These are phyloP conservation scores for Xylariaceae sp. DNA, from an alignment of 2,329 filamentous ascomycete species.

Conservation along the genomic window DNA sequence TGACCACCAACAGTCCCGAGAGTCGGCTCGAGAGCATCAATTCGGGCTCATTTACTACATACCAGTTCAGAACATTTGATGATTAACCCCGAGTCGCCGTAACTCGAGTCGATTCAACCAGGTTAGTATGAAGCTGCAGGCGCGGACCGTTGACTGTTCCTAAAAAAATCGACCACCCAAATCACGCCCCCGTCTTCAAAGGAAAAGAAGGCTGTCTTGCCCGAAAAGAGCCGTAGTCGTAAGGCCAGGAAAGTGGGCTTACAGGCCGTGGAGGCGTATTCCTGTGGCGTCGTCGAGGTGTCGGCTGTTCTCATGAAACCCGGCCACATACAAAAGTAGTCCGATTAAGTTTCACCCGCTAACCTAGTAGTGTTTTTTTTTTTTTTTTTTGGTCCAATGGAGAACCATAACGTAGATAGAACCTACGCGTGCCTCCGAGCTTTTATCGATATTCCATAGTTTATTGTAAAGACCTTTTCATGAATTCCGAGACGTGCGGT, in stretches of 20 bases:
- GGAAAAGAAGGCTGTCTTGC: slow-evolving; percentile 11
- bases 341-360: slow-evolving; percentile 13
- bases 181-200: neutral
- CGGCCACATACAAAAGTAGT: slow-evolving; percentile 12
- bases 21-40: neutral
- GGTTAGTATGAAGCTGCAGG: slow-evolving; percentile 25
- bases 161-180: slow-evolving; percentile 2
- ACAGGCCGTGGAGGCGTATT: slow-evolving; percentile 15
- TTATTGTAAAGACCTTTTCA: neutral
- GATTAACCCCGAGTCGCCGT: neutral
- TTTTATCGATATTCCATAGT: neutral
- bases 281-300: slow-evolving; percentile 26
- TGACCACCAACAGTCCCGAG: neutral
- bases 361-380: slow-evolving; percentile 8
- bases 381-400: slow-evolving; percentile 33
- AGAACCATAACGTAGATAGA: slow-evolving; percentile 32
- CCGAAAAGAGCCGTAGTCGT: slow-evolving; percentile 13
- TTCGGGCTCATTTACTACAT: neutral
- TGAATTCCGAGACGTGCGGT: neutral
- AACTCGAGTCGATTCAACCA: neutral
- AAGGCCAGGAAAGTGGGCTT: slow-evolving; percentile 18
- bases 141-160: slow-evolving; percentile 28
- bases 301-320: slow-evolving; percentile 24
- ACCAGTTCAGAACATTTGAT: neutral
- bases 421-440: slow-evolving; percentile 16